Conservation (phyloP, 2,329 filamentous ascomycete genomes). For the Aspergillus intermedius region DNA sequence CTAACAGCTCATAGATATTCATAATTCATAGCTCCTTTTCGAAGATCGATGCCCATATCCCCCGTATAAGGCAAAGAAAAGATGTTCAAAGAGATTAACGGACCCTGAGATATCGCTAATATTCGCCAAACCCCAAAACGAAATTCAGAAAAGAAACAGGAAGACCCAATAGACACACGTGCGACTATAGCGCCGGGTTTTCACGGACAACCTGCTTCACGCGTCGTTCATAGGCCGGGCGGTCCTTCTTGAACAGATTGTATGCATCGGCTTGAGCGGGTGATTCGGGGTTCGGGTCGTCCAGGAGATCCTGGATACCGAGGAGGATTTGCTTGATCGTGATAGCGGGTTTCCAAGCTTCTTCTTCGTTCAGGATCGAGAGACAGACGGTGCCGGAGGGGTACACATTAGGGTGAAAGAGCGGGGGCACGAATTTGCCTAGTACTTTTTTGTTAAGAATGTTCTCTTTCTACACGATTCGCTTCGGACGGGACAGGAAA, state of each 20-base stretch:
- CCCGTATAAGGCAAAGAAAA: neutral
- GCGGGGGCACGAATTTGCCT: constrained; percentile 94
- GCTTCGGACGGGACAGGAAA: constrained; percentile 7
- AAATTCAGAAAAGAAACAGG: neutral
- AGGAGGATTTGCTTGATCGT: constrained; percentile 97
- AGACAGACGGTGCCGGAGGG: constrained; percentile 96
- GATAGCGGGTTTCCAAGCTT: constrained; percentile 97
- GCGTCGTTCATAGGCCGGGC: constrained; percentile 77
- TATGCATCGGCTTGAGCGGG: constrained; percentile 96
- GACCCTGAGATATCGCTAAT: neutral
- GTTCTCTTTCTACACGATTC: neutral
- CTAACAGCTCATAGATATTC: neutral
- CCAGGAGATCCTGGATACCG: constrained; percentile 89
- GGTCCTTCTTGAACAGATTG: constrained; percentile 91
- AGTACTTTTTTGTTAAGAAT: neutral
- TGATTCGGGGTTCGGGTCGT: constrained; percentile 95
- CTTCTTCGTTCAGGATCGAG: constrained; percentile 95
- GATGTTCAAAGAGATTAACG: neutral
- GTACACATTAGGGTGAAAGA: constrained; percentile 98
- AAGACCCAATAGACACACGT: neutral
- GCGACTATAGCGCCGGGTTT: constrained; percentile 65
- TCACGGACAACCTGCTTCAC: constrained; percentile 81
- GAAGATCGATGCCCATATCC: neutral
- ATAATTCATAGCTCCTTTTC: neutral
- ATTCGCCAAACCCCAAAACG: neutral